Base-by-base conservation (phyloP, 2,329 filamentous ascomycete species). In the Colletotrichum brevisporum region DNA sequence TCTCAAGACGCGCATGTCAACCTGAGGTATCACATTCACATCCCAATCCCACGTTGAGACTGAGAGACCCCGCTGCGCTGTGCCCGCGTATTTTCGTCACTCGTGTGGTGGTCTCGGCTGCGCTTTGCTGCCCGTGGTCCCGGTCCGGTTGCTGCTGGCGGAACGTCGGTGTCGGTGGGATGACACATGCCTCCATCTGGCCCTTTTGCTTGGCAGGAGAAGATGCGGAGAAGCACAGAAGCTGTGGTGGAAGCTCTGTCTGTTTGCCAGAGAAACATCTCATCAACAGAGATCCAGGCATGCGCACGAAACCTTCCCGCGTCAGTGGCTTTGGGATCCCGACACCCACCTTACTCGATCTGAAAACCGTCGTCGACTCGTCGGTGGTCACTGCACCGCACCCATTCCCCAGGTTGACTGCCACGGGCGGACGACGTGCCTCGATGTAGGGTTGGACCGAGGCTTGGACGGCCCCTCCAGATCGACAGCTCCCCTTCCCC, bases 381-480 rank as follows among this genome's bases (percentile, higher is more conserved):
- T 18, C 21, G 12, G n/a, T 50, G n/a, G 18, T 53, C 51, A 53
- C 51, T 24, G 13, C 24, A 27, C 51, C 48, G 13, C 24, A 27
- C 51, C 48, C 26, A 24, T 50, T 15, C 47, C 62, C 18, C 24
- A 36, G 48, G 52, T 50, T 16, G 8, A 27, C 5, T 31, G 53
- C 45, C 47, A 41, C 43, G 9, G 26, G 55, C 58, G 64, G 51
- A 52, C 58, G 47, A 24, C 13, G 53, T 53, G 27, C 50, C 18
- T 50, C 27, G 26, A 59, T 55, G 27, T 36, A 67, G 59, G 45
- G 53, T 66, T 56, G 55, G 45, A 43, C 62, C 66, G 66, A 69
- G 61, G 66, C 66, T 60, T 56, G 50, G 52, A 52, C 24, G 31
- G 43, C 58, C 43, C 55, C 66, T 65, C 62, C 36, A 56, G 62